Evolutionary conservation across 2,329 filamentous ascomycete genomes (phyloP), one percentile per base, ranked within the genome.

Genomic region (Xylariomycetidae sp.): DNA sequence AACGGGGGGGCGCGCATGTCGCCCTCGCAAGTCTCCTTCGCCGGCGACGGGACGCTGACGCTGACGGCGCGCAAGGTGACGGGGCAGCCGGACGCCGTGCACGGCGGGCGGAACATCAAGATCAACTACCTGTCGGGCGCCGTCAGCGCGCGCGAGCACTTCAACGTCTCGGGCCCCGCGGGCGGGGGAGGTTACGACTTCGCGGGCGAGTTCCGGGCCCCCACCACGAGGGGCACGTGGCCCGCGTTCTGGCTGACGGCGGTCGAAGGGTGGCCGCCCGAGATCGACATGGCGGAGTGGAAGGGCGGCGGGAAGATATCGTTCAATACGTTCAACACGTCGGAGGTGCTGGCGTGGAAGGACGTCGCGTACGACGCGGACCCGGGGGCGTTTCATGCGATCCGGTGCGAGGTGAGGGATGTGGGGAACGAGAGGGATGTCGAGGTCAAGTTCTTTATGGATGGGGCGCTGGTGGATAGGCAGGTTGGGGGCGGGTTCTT

Each of bases 201-300:
- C 42, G 41, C 44, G 7, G 64, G 56, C 30, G 61, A 64, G 41
- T 61, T 69, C 43, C 50, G 49, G 32, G 65, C 64, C 5, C 56
- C 63, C 7, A 61, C 60, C 2, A 49, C 50, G 1, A 53, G 58
- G 38, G 64, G 70, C 6, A 74, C 71, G 0, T 77, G 74, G 74
- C 73, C 74, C 0, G 74, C 74, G 0, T 77, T 77, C 45, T 77
- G 73, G 74, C 53, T 77, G 11, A 76, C 71, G 2, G 71, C 62
- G 0, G 70, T 71, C 1, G 49, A 70, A 27, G 61, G 64, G 1
- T 78, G 74, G 74, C 74, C 73, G 12, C 74, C 74, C 0, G 74
- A 77, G 62, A 67, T 78, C 35, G 74, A 78, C 48, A 63, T 78
- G 54, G 73, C 73, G 2, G 74, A 78, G 53, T 78, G 74, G 74